Evolutionary conservation across 148 eudicot species (phyloP).

Genomic region (Persicaria tinctoria): DNA sequence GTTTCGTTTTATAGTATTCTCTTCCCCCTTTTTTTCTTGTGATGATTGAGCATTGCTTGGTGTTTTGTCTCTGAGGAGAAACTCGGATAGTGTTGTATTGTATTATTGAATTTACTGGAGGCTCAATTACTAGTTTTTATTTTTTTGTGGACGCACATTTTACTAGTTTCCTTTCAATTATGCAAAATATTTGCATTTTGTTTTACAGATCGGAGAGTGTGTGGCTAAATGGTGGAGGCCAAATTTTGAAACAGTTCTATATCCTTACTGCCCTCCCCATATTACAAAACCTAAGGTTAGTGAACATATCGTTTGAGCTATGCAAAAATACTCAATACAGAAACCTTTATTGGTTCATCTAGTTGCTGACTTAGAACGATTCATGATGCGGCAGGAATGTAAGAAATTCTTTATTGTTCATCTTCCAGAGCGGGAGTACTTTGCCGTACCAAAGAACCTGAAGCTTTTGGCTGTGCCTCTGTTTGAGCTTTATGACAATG

Average conservation of each 20-base stretch:
- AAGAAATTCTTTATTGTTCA: slow-evolving; percentile 61
- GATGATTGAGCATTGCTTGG: background rate
- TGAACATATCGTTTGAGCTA: background rate
- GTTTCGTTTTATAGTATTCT: background rate
- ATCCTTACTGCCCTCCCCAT: slow-evolving; percentile 80
- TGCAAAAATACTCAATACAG: background rate
- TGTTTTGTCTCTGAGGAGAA: background rate
- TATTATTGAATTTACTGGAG: background rate
- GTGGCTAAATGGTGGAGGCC: slow-evolving; percentile 88
- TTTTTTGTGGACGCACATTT: background rate
- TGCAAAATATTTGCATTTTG: background rate
- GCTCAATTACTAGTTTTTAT: background rate
- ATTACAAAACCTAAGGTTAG: slow-evolving; percentile 72
- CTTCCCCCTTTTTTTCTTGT: background rate
- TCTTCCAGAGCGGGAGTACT: slow-evolving; percentile 53
- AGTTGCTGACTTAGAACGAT: background rate
- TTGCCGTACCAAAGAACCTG: slow-evolving; percentile 71
- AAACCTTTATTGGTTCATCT: background rate
- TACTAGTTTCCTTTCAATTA: background rate
- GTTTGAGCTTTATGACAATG: slow-evolving; percentile 66
- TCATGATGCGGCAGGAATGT: slow-evolving; percentile 52
- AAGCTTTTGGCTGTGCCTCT: slow-evolving; percentile 73
- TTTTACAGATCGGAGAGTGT: slow-evolving; percentile 79
- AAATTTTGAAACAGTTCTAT: slow-evolving; percentile 60
- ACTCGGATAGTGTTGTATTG: background rate